A percentile compares a stretch with the other conserved stretches of the same genome.
These are phyloP conservation scores for Leucoagaricus sp. DNA, from an alignment of 1,284 basidiomycete genomes.

Conservation along the genomic window DNA sequence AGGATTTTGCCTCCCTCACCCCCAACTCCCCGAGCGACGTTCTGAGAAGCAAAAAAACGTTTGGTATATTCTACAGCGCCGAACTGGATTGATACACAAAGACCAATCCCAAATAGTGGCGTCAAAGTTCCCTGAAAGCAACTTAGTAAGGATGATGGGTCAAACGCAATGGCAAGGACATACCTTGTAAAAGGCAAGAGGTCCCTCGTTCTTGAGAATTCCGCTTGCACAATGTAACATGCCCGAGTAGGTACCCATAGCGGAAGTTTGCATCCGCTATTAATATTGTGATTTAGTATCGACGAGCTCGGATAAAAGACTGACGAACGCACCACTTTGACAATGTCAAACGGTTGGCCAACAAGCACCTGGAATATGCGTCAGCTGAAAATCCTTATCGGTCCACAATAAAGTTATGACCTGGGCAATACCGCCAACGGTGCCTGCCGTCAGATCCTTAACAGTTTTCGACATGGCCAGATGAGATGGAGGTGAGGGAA, in stretches of 20 bases:
- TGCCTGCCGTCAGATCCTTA: conserved; percentile 86
- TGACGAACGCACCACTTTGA: conserved; percentile 79
- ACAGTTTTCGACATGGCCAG: conserved; percentile 46
- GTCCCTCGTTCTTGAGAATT: conserved; percentile 90
- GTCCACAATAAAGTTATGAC: conserved; percentile 39
- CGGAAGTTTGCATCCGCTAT: conserved; percentile 92
- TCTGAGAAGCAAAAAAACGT: conserved; percentile 73
- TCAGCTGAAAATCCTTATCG: neutral
- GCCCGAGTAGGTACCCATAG: conserved; percentile 85
- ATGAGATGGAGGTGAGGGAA: conserved; percentile 12
- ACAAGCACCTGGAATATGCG: conserved; percentile 68
- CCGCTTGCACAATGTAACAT: conserved; percentile 89
- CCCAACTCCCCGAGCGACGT: conserved; percentile 54
- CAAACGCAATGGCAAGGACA: conserved; percentile 13
- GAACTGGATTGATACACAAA: conserved; percentile 97
- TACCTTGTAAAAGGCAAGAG: conserved; percentile 95
- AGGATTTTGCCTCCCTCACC: conserved; percentile 62
- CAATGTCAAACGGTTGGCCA: conserved; percentile 95
- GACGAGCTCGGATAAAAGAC: conserved; percentile 5
- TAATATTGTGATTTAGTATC: neutral
- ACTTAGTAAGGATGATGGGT: conserved; percentile 5
- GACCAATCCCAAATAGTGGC: conserved; percentile 91
- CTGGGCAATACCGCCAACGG: conserved; percentile 87
- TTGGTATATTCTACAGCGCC: conserved; percentile 90
- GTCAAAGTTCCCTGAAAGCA: conserved; percentile 81